Base-by-base conservation (phyloP, 768 basidiomycete species). In the Vararia minispora region DNA sequence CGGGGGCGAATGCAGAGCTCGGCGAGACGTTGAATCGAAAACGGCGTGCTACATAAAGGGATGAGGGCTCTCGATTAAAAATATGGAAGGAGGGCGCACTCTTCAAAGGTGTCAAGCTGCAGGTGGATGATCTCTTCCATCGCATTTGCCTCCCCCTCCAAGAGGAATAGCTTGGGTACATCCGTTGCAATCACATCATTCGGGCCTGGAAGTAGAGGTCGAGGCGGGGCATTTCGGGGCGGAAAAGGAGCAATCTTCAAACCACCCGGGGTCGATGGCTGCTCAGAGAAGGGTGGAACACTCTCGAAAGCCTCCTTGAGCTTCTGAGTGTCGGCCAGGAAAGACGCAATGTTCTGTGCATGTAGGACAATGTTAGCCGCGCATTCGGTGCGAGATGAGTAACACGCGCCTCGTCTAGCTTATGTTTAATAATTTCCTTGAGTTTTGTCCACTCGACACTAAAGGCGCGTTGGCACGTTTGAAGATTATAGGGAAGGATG, bases 21-120 rank as follows among this genome's bases (percentile, higher is more conserved):
- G 54, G 84, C 86, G 10, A 91, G 63, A 30, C 89, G 77, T 58
- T 94, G 90, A 39, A 92, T 82, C 7, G 89, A 91, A 56, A 92
- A 94, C 2, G 89, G 89, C 0, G 83, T 70, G 35, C 69, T 69
- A 13, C 7, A 25, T 14, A 34, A 28, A 20, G 27, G 35, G 18
- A 31, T 39, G n/a, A 30, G 26, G 32, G 35, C 37, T 25, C 33
- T 5, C 16, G 21, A 51, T 38, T 48, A 22, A 36, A 40, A 33
- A 35, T 17, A 13, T 29, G 39, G 28, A 33, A 4, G 16, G 34
- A 30, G 24, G 35, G 65, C 75, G 33, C 49, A 87, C 87, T 69
- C 69, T 29, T 87, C 82, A 45, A 89, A 86, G 26, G 72, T 72
- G 47, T 87, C 74, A 20, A 91, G 58, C 46, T 82, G 76, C 8